Evolutionary conservation across 371 early-diverging fungal genomes (phyloP), one percentile per base, ranked within the genome.

Genomic region (Mucor racemosus): DNA sequence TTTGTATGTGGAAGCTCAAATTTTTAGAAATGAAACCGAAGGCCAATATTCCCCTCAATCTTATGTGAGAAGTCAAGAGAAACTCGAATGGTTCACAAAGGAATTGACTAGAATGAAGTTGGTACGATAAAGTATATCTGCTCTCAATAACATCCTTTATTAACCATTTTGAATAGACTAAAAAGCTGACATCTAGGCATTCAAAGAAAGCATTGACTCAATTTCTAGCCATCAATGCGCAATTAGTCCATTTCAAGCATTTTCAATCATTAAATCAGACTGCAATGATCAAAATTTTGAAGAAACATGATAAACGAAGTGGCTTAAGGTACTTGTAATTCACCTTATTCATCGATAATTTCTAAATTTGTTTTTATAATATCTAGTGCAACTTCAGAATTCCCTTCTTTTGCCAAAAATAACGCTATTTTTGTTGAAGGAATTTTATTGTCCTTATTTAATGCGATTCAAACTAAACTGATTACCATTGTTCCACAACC

Each of bases 291-390:
- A 92, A 92, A 71, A 91, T 92, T 8, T 74, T 93, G 13, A 92
- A 92, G 76, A 92, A 92, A 65, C 91, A 92, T 61, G 93, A 92
- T 73, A 92, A 92, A 69, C 79, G 89, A 50, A 89, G 91, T 7
- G 87, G 86, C 4, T 64, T 91, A 44, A 72, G 66, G 84, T 84
- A 78, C 46, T 71, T 60, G 42, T 14, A 7, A 0, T 26, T 7
- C n/a, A 7, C 35, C 34, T 15, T 7, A 19, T 14, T 13, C 40
- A 26, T 11, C 34, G 13, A 19, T 33, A 62, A 36, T 17, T 50
- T 46, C 34, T 36, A 56, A 35, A 35, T 17, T 56, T 34, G n/a
- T 7, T 34, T 17, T 56, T 7, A 35, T 13, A 2, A 33, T 50
- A 3, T 38, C 35, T 60, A 77, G 76, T 50, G 76, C 76, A 0